A percentile compares a stretch with the other conserved stretches of the same genome.
These are phyloP conservation scores for Flaveria bidentis DNA, from an alignment of 129 eudicot genomes.

Conservation along the genomic window DNA sequence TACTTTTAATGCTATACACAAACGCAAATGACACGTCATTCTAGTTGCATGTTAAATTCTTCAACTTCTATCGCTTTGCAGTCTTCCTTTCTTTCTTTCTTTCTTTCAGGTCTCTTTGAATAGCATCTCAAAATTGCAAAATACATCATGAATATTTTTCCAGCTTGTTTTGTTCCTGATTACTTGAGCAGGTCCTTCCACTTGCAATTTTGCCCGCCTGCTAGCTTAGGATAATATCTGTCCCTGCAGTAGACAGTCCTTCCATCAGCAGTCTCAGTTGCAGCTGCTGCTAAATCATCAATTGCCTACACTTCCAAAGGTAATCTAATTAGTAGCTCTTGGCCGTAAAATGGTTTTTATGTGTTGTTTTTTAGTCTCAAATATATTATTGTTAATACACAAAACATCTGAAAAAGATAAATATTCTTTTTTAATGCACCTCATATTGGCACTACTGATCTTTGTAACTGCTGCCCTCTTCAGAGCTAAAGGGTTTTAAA, in stretches of 20 bases:
- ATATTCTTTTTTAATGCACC: conserved; percentile 34
- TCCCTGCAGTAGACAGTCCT: conserved; percentile 96
- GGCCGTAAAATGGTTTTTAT: conserved; percentile 38
- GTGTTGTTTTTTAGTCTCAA: background rate
- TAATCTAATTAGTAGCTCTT: conserved; percentile 64
- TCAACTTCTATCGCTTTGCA: conserved; percentile 21
- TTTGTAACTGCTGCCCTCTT: conserved; percentile 73
- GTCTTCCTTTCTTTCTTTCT: conserved; percentile 7
- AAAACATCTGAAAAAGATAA: background rate
- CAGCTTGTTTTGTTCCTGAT: conserved; percentile 14
- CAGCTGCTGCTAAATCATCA: conserved; percentile 62
- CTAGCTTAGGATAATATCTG: conserved; percentile 75
- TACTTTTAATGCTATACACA: conserved; percentile 6
- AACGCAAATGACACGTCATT: conserved; percentile 21
- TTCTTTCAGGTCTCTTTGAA: conserved; percentile 23
- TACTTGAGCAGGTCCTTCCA: conserved; percentile 84
- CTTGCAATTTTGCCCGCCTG: conserved; percentile 98
- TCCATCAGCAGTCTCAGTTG: conserved; percentile 85
- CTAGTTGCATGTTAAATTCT: conserved; percentile 30
- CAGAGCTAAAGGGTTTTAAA: conserved; percentile 17
- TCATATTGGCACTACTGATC: conserved; percentile 51
- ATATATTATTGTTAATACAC: background rate
- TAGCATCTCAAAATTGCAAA: conserved; percentile 27
- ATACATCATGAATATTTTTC: conserved; percentile 24
- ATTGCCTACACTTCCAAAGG: conserved; percentile 69